These are phyloP conservation scores for Aureobasidium sp. DNA, from an alignment of 2,329 filamentous ascomycete genomes.

Conservation along the genomic window DNA sequence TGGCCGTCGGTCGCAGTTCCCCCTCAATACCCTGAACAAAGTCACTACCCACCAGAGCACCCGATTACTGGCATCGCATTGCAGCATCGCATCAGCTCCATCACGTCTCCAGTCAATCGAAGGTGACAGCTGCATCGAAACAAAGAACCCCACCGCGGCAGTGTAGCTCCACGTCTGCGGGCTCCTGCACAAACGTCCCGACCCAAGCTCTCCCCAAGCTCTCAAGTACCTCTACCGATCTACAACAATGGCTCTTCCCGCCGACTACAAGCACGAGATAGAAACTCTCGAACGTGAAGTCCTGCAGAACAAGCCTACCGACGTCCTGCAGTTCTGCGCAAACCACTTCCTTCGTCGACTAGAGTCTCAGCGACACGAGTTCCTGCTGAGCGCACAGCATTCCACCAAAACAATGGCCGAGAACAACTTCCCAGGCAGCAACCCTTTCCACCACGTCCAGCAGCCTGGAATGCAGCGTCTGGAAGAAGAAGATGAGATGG, in stretches of 20 bases:
- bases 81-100: constrained; percentile 2
- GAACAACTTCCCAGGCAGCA: constrained; percentile 67
- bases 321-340: constrained; percentile 63
- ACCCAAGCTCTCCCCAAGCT: constrained; percentile 8
- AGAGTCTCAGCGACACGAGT: constrained; percentile 54
- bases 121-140: constrained; percentile 8
- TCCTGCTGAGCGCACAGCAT: constrained; percentile 43
- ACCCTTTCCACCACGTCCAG: constrained; percentile 56
- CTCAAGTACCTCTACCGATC: constrained; percentile 2
- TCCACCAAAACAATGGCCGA: constrained; percentile 55
- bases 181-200: constrained; percentile 8
- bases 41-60: background rate
- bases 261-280: constrained; percentile 54
- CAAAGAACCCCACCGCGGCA: constrained; percentile 3
- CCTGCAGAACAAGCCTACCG: constrained; percentile 48
- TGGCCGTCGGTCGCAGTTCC: constrained; percentile 5
- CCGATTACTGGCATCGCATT: background rate
- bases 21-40: constrained; percentile 10
- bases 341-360: constrained; percentile 60
- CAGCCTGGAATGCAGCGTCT: constrained; percentile 49
- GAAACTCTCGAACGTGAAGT: constrained; percentile 55
- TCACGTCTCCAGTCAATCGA: background rate
- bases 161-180: constrained; percentile 12
- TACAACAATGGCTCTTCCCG: constrained; percentile 30
- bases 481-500: constrained; percentile 73